Percentiles rank a stretch among this genome's conserved stretches.
Conservation (phyloP, 2,329 filamentous ascomycete species). For the Exophiala bonariae region DNA sequence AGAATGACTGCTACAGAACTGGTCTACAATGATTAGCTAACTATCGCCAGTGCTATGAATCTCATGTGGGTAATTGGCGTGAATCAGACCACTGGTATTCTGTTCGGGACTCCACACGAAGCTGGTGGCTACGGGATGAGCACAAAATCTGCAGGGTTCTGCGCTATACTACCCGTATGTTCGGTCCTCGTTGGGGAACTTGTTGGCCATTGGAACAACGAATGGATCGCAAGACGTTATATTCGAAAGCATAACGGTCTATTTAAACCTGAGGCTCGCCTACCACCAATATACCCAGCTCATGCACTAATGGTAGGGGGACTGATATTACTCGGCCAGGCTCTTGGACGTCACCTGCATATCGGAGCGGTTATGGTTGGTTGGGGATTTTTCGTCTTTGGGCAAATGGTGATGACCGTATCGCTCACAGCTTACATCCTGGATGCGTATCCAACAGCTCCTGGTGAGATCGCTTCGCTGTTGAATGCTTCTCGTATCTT, state of each 20-base stretch:
- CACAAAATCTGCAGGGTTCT: conserved; percentile 50
- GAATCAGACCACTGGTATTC: conserved; percentile 55
- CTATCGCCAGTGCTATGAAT: conserved; percentile 28
- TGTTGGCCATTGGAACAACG: conserved; percentile 37
- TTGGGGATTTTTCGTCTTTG: conserved; percentile 11
- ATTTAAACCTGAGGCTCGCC: conserved; percentile 34
- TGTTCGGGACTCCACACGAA: conserved; percentile 42
- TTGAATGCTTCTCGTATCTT: conserved; percentile 50
- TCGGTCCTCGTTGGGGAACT: conserved; percentile 38
- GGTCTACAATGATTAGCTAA: too few relatives aligned
- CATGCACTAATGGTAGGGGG: conserved; percentile 32
- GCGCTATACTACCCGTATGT: conserved; percentile 19
- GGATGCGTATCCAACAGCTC: conserved; percentile 55
- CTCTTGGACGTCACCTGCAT: conserved; percentile 13
- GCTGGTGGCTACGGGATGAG: conserved; percentile 47
- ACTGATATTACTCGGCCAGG: conserved; percentile 33
- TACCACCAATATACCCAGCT: conserved; percentile 38
- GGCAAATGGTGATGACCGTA: conserved; percentile 32
- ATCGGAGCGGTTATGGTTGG: conserved; percentile 1
- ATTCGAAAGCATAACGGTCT: neutral
- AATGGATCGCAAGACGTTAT: conserved; percentile 29
- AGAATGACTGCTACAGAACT: too few relatives aligned
- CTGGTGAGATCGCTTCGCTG: conserved; percentile 54
- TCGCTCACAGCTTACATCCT: conserved; percentile 53
- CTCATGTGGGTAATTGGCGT: conserved; percentile 48